A percentile compares a stretch with the other conserved stretches of the same genome.
phyloP scores from a whole-genome alignment of 495 filamentous ascomycete species.

The Saxispiralis lemnorum region DNA sequence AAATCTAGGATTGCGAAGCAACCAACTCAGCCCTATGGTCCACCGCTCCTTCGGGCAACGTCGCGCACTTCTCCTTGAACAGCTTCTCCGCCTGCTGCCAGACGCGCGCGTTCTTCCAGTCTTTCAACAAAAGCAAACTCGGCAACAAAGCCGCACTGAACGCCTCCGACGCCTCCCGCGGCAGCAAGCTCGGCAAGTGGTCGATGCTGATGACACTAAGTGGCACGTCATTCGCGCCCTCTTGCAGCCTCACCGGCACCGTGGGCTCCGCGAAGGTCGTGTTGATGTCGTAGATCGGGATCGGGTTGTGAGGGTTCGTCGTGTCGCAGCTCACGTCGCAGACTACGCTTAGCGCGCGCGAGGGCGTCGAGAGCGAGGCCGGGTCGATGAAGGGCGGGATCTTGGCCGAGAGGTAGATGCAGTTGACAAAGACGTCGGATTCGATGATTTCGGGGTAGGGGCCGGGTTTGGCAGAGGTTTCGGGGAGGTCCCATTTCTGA shows the following conservation, averaged over 20 bases:
- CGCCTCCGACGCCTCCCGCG: conserved; percentile 71
- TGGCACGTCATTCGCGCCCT: conserved; percentile 34
- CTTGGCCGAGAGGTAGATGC: conserved; percentile 61
- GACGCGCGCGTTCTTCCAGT: conserved; percentile 51
- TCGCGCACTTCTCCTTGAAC: conserved; percentile 69
- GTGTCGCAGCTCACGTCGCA: conserved; percentile 55
- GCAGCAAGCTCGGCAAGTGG: conserved; percentile 66
- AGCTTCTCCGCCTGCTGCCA: conserved; percentile 73
- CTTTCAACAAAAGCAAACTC: conserved; percentile 58
- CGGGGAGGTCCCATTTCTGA: conserved; percentile 79
- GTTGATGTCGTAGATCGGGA: conserved; percentile 69
- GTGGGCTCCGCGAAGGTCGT: conserved; percentile 77
- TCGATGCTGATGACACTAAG: conserved; percentile 75
- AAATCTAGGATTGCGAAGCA: conserved; percentile 9
- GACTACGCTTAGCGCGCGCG: conserved; percentile 62
- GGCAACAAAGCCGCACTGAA: conserved; percentile 70
- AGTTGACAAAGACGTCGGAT: conserved; percentile 44
- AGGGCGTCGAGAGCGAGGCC: conserved; percentile 47
- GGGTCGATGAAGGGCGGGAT: conserved; percentile 59
- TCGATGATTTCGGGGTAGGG: conserved; percentile 80
- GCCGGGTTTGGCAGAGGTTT: conserved; percentile 61
- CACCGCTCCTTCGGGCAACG: conserved; percentile 34
- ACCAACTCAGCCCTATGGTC: conserved; percentile 9
- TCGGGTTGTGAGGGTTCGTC: conserved; percentile 57
- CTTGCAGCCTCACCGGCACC: conserved; percentile 45